Conservation (phyloP, 164 flowering plant species). For the Vitis vinifera region ASM3070453v1 NC_081806.1:2744501-2745000, state of each 20-base stretch:
- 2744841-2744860: background rate
- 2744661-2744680: constrained; percentile 8
- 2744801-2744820: background rate
- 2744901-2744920: constrained; percentile 11
- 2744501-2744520: constrained; percentile 9
- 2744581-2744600: constrained; percentile 1
- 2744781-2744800: background rate
- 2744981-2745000: constrained; percentile 8
- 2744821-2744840: constrained; percentile 3
- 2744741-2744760: background rate
- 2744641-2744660: constrained; percentile 14
- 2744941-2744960: constrained; percentile 2
- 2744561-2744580: background rate
- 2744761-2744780: background rate
- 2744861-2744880: background rate
- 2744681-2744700: background rate
- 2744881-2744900: constrained; percentile 19
- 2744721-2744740: constrained; percentile 3
- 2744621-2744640: constrained; percentile 16
- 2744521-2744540: constrained; percentile 19
- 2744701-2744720: background rate
- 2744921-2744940: constrained; percentile 7
- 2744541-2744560: background rate
- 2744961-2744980: background rate
- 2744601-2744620: constrained; percentile 1